Conservation (phyloP, 805 yeast genomes). For the Metschnikowia henanensis region DNA sequence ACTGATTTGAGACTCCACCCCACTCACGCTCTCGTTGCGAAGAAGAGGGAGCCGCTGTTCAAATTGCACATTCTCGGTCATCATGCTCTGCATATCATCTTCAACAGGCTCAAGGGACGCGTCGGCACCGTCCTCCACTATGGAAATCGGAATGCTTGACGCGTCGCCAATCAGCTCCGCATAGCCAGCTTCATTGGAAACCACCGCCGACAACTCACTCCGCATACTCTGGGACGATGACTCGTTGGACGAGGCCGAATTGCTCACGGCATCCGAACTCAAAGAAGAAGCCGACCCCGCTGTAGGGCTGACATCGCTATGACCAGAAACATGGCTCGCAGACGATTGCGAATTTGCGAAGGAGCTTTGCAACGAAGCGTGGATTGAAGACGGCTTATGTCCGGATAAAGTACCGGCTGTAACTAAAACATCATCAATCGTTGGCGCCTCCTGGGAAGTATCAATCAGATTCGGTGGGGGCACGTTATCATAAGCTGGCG, state of each 20-base stretch:
- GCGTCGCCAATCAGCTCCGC: not conserved
- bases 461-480: not conserved
- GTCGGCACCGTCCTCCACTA: not conserved
- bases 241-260: not conserved
- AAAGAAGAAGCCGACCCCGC: not conserved
- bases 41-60: conserved; percentile 29
- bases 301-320: conserved; percentile 3
- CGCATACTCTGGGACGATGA: conserved; percentile 1
- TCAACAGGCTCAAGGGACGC: not conserved
- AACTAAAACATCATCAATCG: conserved; percentile 31
- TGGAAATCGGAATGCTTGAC: not conserved
- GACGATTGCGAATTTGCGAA: conserved; percentile 27
- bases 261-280: not conserved
- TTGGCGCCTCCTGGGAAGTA: conserved; percentile 7
- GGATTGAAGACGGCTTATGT: conserved; percentile 22
- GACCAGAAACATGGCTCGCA: conserved; percentile 4
- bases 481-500: conserved; percentile 30
- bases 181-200: conserved; percentile 2
- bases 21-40: conserved; percentile 23
- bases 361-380: conserved; percentile 31
- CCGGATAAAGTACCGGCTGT: conserved; percentile 6
- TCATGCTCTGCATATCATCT: conserved; percentile 14
- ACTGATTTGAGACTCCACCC: conserved; percentile 12
- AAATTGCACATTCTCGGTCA: conserved; percentile 22
- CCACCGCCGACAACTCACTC: not conserved